These are phyloP conservation scores for Ophiosphaerella narmari DNA, from an alignment of 2,329 filamentous ascomycete genomes.

Conservation along the genomic window DNA sequence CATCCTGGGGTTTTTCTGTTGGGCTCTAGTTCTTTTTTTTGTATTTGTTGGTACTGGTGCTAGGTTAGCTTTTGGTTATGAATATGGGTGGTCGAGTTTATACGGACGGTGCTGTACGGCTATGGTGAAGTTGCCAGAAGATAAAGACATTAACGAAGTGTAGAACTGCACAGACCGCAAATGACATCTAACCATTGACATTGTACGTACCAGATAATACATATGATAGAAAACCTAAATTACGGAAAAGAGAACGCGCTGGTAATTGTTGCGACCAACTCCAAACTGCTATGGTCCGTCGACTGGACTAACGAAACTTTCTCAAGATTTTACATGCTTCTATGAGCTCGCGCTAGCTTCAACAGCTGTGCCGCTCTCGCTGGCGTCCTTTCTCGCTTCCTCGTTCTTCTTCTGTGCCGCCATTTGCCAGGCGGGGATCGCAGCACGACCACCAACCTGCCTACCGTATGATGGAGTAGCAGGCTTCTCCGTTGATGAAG, in stretches of 20 bases:
- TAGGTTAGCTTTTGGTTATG: no score
- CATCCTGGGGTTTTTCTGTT: neutral
- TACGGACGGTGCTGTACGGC: no score
- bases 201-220: no score
- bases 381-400: conserved; percentile 50
- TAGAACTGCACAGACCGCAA: no score
- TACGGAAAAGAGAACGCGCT: no score
- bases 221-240: no score
- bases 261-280: neutral
- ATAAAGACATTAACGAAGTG: no score
- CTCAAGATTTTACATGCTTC: neutral
- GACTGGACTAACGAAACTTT: neutral
- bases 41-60: no score
- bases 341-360: conserved; percentile 39
- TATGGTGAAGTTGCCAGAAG: no score
- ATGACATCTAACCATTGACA: no score
- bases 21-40: no score
- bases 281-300: neutral
- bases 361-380: conserved; percentile 42
- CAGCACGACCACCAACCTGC: conserved; percentile 43
- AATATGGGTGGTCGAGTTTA: no score
- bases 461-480: conserved; percentile 38
- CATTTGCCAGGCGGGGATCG: conserved; percentile 61
- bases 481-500: conserved; percentile 36
- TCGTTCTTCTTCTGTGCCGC: conserved; percentile 55